Percentiles rank a stretch among this genome's conserved stretches.
Evolutionary conservation across 805 yeast species (phyloP).

Genomic region (Cyberlindnera bimundalis): DNA sequence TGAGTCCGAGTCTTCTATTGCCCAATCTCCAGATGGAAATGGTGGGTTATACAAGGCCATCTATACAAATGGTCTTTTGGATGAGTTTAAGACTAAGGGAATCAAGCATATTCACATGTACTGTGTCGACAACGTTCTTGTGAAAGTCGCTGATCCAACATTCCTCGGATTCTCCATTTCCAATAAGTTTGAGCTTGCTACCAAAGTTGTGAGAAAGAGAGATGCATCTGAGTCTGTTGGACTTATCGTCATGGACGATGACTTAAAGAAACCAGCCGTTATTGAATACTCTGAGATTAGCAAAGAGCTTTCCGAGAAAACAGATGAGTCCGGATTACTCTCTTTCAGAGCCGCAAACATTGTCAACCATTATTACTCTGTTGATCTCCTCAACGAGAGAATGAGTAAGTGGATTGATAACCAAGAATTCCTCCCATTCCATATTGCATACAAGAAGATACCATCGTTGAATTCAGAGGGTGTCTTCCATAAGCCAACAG

Average conservation of each 20-base stretch:
- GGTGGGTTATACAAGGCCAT: conserved; percentile 95
- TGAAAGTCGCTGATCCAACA: conserved; percentile 89
- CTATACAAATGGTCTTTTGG: conserved; percentile 54
- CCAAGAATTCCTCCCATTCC: conserved; percentile 77
- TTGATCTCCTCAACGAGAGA: conserved; percentile 57
- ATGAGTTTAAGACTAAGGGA: conserved; percentile 63
- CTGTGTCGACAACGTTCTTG: conserved; percentile 93
- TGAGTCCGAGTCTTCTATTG: conserved; percentile 50
- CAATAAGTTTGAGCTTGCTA: conserved; percentile 69
- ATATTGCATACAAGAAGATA: conserved; percentile 89
- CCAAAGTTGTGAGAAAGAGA: conserved; percentile 92
- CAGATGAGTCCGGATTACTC: conserved; percentile 57
- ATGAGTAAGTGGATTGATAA: conserved; percentile 70
- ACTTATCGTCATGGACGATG: conserved; percentile 68
- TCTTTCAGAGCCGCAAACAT: conserved; percentile 92
- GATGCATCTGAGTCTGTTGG: conserved; percentile 89
- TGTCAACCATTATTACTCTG: conserved; percentile 93
- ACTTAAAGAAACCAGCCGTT: conserved; percentile 67
- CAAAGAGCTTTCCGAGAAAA: conserved; percentile 62
- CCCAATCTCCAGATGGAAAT: conserved; percentile 95
- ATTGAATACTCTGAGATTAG: conserved; percentile 94
- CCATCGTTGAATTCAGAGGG: conserved; percentile 50
- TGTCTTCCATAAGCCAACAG: conserved; percentile 53
- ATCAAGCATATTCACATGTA: conserved; percentile 92
- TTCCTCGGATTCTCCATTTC: conserved; percentile 76